Evolutionary conservation across 495 filamentous ascomycete genomes (phyloP), one percentile per base, ranked within the genome.

Genomic region (Aspergillus taichungensis): DNA sequence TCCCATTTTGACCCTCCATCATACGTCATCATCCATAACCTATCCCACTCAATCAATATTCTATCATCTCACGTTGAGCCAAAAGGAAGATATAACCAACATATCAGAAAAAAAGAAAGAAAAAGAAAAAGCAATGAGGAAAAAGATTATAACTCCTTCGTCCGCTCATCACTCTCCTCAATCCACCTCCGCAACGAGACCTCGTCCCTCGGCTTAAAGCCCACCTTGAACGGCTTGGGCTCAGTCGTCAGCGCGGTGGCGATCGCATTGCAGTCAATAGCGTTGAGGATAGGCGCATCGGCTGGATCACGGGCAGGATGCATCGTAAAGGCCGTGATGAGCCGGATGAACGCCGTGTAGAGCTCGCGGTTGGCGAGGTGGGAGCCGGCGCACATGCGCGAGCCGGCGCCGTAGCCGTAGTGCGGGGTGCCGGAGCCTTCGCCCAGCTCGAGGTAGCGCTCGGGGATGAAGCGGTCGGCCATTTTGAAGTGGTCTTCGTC

Each of bases 351-450:
- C 0, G 81, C 80, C 4, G 79, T 83, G 58, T 77, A 85, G 8
- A 85, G 66, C 55, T 83, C 80, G 0, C 82, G 72, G 53, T 84
- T 84, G 3, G 79, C 81, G 3, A 85, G 63, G 43, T 84, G 79
- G 2, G 73, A 78, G n/a, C 81, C 82, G n/a, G 76, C 78, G 59
- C 82, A 85, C 79, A 84, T 84, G 24, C 82, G 71, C n/a, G 73
- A 76, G 1, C 82, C 82, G 1, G 82, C 82, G 7, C 83, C 83
- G 53, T 84, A 86, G 13, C 68, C 80, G 51, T 83, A 87, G 52
- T 86, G 83, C 0, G 79, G 78, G 6, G 81, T 86, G 1, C 82
- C 80, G 1, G 73, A 64, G 31, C 62, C 69, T 37, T 82, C 77
- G 11, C 61, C 51, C 29, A 71, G 58, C 3, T 74, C 66, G n/a